These are phyloP conservation scores for Scenedesmus sp. DNA, from an alignment of 163 green algal species.

Conservation along the genomic window DNA sequence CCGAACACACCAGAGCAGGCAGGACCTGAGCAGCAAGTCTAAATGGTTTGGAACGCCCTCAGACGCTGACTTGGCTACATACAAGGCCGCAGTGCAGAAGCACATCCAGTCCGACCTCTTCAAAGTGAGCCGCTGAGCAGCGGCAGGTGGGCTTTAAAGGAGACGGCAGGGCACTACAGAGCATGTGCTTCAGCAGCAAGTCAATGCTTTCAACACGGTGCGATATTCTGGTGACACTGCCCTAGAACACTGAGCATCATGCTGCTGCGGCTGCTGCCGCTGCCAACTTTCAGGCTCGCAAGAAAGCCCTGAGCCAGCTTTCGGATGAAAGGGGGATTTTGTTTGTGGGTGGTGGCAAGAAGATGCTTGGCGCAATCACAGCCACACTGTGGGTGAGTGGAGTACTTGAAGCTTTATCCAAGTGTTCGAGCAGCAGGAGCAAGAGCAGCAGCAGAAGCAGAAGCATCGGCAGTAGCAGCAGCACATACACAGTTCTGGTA, in stretches of 20 bases:
- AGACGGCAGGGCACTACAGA: no score
- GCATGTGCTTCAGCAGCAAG: neutral
- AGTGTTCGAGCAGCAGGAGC: neutral
- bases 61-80: neutral
- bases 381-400: constrained; percentile 3
- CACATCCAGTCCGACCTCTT: neutral
- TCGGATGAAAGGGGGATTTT: neutral
- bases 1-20: neutral
- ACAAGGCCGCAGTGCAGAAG: neutral
- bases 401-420: neutral
- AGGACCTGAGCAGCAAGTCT: neutral
- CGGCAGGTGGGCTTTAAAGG: no score
- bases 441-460: neutral
- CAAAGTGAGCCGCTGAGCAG: neutral
- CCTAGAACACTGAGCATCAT: no score
- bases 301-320: neutral
- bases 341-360: neutral
- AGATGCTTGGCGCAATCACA: neutral
- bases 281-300: neutral
- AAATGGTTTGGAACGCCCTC: neutral
- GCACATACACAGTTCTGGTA: neutral
- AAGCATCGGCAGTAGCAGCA: neutral
- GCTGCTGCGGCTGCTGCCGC: neutral
- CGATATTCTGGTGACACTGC: neutral
- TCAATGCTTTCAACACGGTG: neutral